A percentile compares a stretch with the other conserved stretches of the same genome.
phyloP scores from a whole-genome alignment of 495 filamentous ascomycete species.

The Parathielavia hyrcaniae region DNA sequence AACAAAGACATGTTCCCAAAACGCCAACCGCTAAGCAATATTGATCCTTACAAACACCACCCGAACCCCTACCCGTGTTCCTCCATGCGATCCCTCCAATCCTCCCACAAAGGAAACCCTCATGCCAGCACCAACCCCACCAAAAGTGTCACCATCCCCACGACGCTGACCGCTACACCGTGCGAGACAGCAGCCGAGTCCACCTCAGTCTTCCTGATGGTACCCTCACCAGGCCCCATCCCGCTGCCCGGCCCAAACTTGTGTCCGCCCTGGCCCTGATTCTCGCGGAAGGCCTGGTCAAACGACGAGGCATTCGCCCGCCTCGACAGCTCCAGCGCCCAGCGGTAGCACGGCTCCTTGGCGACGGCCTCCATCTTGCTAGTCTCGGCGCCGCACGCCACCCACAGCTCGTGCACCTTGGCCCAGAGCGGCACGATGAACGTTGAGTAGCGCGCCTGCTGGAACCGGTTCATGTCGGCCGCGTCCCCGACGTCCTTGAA shows the following conservation, averaged over 20 bases:
- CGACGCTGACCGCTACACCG: neutral
- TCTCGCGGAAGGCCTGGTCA: neutral
- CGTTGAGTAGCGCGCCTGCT: neutral
- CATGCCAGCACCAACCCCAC: neutral
- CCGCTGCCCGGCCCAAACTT: neutral
- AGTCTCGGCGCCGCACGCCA: neutral
- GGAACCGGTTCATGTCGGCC: neutral
- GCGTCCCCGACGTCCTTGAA: neutral
- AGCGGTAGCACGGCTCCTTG: conserved; percentile 7
- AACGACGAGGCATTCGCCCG: neutral
- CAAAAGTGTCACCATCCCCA: neutral
- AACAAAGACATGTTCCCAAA: neutral
- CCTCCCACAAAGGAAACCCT: neutral
- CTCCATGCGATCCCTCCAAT: neutral
- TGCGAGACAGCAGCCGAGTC: neutral
- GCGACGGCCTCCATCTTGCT: neutral
- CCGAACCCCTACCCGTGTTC: neutral
- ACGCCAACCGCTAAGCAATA: neutral
- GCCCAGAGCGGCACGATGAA: conserved; percentile 6
- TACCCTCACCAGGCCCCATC: neutral
- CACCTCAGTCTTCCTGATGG: neutral
- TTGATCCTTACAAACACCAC: neutral
- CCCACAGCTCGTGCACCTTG: conserved; percentile 4
- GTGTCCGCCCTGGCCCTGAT: neutral
- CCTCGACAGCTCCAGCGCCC: conserved; percentile 1